A percentile compares a stretch with the other conserved stretches of the same genome.
Conservation (phyloP, 129 eudicot genomes). For the Flaveria brownii region DNA sequence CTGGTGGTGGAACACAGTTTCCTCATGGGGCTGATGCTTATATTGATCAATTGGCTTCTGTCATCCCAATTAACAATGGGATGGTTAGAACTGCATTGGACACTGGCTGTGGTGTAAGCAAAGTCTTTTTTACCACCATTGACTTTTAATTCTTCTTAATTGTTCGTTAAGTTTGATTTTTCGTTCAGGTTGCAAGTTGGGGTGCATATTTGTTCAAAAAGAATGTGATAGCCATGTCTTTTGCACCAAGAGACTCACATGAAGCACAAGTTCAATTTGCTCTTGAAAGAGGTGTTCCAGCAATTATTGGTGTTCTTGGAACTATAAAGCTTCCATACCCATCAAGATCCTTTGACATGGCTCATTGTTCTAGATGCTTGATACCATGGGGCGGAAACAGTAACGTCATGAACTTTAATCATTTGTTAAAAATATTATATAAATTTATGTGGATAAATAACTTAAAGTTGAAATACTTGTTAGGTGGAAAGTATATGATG, state of each 20-base stretch:
- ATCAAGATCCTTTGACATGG: conserved; percentile 58
- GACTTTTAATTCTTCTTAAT: not conserved
- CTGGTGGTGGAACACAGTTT: conserved; percentile 80
- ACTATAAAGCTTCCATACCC: conserved; percentile 63
- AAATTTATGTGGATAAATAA: not conserved
- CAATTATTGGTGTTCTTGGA: conserved; percentile 63
- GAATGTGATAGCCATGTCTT: conserved; percentile 56
- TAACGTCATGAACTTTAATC: conserved; percentile 28
- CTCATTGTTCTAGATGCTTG: conserved; percentile 61
- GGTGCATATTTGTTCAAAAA: conserved; percentile 52
- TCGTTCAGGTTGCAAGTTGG: conserved; percentile 53
- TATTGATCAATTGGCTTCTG: conserved; percentile 63
- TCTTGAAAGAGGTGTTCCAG: conserved; percentile 56
- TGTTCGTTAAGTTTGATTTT: not conserved
- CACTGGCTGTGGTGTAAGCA: conserved; percentile 71
- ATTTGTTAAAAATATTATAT: not conserved
- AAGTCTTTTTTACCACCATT: not conserved
- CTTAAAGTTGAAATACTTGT: not conserved
- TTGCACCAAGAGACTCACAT: conserved; percentile 60
- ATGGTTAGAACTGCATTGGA: conserved; percentile 68
- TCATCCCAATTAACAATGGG: conserved; percentile 63
- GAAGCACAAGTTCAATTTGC: conserved; percentile 64
- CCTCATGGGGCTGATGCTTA: conserved; percentile 80
- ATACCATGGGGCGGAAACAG: conserved; percentile 63
- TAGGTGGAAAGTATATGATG: conserved; percentile 57